Evolutionary conservation across 1,284 basidiomycete species (phyloP), one percentile per base, ranked within the genome.

Genomic region (Athelia sp.): DNA sequence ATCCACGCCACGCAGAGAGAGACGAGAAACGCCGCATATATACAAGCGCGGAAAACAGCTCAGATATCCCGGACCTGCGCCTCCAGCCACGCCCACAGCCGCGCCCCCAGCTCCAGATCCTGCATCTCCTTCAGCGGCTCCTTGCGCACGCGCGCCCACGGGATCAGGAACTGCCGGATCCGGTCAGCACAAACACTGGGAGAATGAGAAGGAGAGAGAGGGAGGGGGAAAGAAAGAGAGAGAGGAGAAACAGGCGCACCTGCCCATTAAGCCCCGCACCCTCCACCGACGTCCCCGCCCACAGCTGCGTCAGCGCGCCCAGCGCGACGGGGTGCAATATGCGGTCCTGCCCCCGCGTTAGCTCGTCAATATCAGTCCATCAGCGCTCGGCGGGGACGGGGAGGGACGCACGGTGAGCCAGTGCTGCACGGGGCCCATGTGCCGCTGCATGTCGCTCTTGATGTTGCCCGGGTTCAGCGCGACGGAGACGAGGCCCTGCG

Each of bases 381-480:
- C 18, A 22, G 19, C 22, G 11, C n/a, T 11, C 40, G 13, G 13
- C 10, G 10, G 19, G 14, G 23, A 9, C 24, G 9, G 15, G 22
- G 9, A 22, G 17, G 54, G 51, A 40, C 19, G 15, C 8, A 44
- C 43, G 10, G 22, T 21, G 24, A 44, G 18, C 10, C 8, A 23
- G 23, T 15, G 19, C 22, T 9, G 8, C 10, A 22, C 15, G 43
- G 24, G 24, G 9, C 43, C 43, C 43, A 66, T 38, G 56, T 78
- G 58, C 11, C 75, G 68, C 34, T 63, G 56, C 19, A 82, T 57
- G 14, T 78, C 72, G 0, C 74, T 70, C 26, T 69, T 61, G 43
- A 79, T 50, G 49, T 71, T 74, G 6, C 77, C 76, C 2, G 77
- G 76, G 52, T 82, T 72, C 1, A 78, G 55, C 1, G 76, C 71